These are phyloP conservation scores for Sarocladium kiliense DNA, from an alignment of 2,329 filamentous ascomycete genomes.

Conservation along the genomic window DNA sequence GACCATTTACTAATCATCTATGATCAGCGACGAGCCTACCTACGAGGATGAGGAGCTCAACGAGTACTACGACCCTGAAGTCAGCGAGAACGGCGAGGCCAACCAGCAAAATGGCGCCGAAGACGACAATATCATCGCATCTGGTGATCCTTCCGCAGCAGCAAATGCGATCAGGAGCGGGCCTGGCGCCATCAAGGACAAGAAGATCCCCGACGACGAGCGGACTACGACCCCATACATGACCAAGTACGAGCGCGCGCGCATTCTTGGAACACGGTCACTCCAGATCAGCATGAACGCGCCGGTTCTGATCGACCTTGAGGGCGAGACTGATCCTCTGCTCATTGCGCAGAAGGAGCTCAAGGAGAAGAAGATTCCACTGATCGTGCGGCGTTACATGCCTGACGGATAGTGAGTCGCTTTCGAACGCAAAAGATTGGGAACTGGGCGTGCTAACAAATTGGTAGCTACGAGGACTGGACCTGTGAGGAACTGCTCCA, in stretches of 20 bases:
- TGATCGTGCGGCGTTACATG: constrained; percentile 91
- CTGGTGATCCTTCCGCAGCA: constrained; percentile 56
- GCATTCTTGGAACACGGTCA: constrained; percentile 87
- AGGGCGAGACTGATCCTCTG: constrained; percentile 94
- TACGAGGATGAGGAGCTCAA: constrained; percentile 66
- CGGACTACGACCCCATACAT: constrained; percentile 95
- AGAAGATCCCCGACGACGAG: constrained; percentile 85
- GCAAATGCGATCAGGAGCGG: constrained; percentile 48
- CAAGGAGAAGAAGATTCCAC: constrained; percentile 95
- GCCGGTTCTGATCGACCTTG: constrained; percentile 90
- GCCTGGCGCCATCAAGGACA: constrained; percentile 62
- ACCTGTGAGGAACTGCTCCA: constrained; percentile 88
- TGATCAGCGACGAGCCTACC: constrained; percentile 60
- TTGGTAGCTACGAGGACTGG: constrained; percentile 92
- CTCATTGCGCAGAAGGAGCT: constrained; percentile 98
- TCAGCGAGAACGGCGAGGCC: constrained; percentile 49
- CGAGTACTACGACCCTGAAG: constrained; percentile 51
- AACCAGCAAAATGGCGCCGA: constrained; percentile 47
- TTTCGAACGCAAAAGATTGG: no score
- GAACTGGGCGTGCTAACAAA: not conserved
- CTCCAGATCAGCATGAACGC: constrained; percentile 99
- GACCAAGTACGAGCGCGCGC: constrained; percentile 97
- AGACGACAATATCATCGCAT: constrained; percentile 53
- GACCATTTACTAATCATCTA: constrained; percentile 10
- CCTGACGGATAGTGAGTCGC: constrained; percentile 83